A percentile compares a stretch with the other conserved stretches of the same genome.
These are phyloP conservation scores for Taiwanofungus camphoratus DNA, from an alignment of 1,284 basidiomycete species.

Conservation along the genomic window DNA sequence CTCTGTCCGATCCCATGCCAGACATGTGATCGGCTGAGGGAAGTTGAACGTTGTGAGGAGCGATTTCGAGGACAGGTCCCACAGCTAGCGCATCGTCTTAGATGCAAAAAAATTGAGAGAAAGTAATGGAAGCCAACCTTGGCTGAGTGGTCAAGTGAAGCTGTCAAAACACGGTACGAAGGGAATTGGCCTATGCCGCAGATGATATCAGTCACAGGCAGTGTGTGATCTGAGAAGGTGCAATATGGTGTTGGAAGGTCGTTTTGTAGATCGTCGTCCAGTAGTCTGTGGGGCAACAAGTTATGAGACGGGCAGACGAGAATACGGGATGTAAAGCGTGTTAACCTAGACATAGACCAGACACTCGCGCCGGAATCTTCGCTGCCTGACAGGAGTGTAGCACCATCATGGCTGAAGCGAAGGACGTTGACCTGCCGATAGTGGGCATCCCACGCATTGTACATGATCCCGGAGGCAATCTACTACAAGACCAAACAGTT, in stretches of 20 bases:
- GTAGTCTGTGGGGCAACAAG: slow-evolving; percentile 42
- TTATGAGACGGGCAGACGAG: background rate
- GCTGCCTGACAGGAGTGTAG: slow-evolving; percentile 78
- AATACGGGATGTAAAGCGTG: background rate
- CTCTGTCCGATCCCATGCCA: slow-evolving; percentile 82
- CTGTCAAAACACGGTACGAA: slow-evolving; percentile 71
- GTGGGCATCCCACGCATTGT: slow-evolving; percentile 90
- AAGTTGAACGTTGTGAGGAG: slow-evolving; percentile 86
- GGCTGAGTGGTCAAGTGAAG: slow-evolving; percentile 86
- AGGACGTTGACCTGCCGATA: slow-evolving; percentile 85
- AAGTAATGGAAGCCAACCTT: slow-evolving; percentile 51
- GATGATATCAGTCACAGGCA: slow-evolving; percentile 79
- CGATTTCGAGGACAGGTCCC: slow-evolving; percentile 74
- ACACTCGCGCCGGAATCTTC: slow-evolving; percentile 87
- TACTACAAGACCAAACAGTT: slow-evolving; percentile 33
- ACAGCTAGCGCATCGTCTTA: slow-evolving; percentile 44
- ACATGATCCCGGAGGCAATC: slow-evolving; percentile 86
- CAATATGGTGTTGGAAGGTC: slow-evolving; percentile 75
- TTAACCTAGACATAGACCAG: slow-evolving; percentile 78
- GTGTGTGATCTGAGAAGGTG: slow-evolving; percentile 85
- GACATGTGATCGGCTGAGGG: slow-evolving; percentile 60
- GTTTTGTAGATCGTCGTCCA: slow-evolving; percentile 65
- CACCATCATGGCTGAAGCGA: slow-evolving; percentile 78
- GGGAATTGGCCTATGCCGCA: slow-evolving; percentile 81
- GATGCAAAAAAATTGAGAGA: slow-evolving; percentile 9